Percentiles rank a stretch among this genome's conserved stretches.
phyloP scores from a whole-genome alignment of 208 protist genomes.

The Novymonas esmeraldas region DNA sequence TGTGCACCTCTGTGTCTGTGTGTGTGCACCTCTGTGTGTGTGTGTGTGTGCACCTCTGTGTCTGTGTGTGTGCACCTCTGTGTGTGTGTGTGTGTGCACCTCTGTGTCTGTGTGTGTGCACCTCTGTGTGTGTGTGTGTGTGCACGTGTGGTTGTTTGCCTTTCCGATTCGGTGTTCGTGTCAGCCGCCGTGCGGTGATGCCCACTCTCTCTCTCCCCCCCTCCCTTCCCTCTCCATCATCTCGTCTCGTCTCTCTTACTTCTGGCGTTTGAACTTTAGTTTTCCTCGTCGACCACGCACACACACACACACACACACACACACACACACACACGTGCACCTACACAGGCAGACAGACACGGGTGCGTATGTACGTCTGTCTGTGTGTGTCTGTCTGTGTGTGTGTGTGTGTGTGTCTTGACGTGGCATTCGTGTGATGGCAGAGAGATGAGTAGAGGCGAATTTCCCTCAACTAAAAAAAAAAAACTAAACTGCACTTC shows the following conservation, averaged over 20 bases:
- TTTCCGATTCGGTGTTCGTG: not conserved
- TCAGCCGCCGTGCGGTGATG: not conserved
- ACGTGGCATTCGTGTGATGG: too few relatives aligned
- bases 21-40: not conserved
- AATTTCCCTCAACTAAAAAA: too few relatives aligned
- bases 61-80: not conserved
- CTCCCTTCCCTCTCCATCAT: not conserved
- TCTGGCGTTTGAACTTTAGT: not conserved
- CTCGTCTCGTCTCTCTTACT: not conserved
- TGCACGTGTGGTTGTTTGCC: too few relatives aligned
- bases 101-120: not conserved
- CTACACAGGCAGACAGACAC: not conserved
- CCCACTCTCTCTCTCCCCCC: conserved; percentile 12
- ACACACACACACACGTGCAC: not conserved
- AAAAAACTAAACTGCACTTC: too few relatives aligned
- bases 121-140: not conserved
- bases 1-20: not conserved
- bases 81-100: not conserved
- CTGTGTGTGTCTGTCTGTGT: not conserved
- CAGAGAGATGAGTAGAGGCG: too few relatives aligned
- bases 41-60: not conserved
- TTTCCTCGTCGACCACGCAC: not conserved
- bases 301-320: conserved; percentile 2
- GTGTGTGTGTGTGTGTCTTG: not conserved
- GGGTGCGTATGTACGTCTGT: not conserved